Evolutionary conservation across 2,329 filamentous ascomycete species (phyloP), one percentile per base, ranked within the genome.

Genomic region (Moelleriella libera): DNA sequence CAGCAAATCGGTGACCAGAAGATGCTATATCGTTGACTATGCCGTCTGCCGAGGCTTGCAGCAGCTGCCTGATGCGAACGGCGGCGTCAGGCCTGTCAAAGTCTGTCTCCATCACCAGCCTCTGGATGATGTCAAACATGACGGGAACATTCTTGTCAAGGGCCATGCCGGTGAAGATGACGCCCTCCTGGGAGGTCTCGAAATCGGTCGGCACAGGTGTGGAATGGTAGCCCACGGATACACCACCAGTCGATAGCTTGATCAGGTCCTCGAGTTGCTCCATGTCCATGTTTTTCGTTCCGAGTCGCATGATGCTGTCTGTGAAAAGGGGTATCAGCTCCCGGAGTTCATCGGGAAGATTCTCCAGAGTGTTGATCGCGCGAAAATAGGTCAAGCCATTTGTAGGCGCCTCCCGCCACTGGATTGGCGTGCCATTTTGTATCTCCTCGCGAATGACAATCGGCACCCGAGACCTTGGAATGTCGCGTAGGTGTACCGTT

Each of bases 371-470:
- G 60, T 94, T 88, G 62, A 97, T 78, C 3, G 88, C 88, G 50
- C 89, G 83, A 70, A 98, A 95, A 62, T 98, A 98, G 1, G 90
- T 97, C 49, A 98, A 69, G 0, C 92, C 92, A 57, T 98, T 98
- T 0, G 92, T 98, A 2, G 88, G 85, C 6, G 89, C 88, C 63
- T 94, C 87, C 45, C 84, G 82, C 88, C 89, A 96, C 57, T 96
- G 86, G 4, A 92, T 78, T 43, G 83, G 79, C 41, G 83, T 76
- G 39, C 76, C 74, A 41, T 78, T 75, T 8, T 84, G 62, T 9
- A 70, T 68, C n/a, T 84, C 78, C 52, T 90, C 85, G 47, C 76
- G 75, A 41, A 82, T 57, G 3, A 68, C 58, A 0, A 74, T 63
- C 0, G 67, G 64, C 57, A 89, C 84, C 59, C 85, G 86, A 51